These are phyloP conservation scores for Debaryomyces psychrophilus DNA, from an alignment of 1,139 yeast genomes.

Conservation along the genomic window DNA sequence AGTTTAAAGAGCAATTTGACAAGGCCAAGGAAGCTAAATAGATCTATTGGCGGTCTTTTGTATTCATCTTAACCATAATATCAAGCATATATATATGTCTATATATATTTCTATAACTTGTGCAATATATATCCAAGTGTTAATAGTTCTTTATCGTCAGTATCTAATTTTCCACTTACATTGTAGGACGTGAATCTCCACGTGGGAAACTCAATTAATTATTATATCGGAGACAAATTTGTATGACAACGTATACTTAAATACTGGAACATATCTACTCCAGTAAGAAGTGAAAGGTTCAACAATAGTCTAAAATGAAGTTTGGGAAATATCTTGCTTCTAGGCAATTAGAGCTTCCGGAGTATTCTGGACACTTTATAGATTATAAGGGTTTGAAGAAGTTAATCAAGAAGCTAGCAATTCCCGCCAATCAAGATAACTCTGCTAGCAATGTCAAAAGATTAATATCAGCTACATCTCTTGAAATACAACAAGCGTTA, in stretches of 20 bases:
- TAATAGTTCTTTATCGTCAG: neutral
- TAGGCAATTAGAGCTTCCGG: slow-evolving; percentile 92
- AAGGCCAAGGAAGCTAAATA: slow-evolving; percentile 59
- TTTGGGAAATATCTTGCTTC: slow-evolving; percentile 95
- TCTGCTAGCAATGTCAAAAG: slow-evolving; percentile 16
- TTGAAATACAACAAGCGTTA: slow-evolving; percentile 57
- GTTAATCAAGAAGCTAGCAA: slow-evolving; percentile 68
- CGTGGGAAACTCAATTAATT: slow-evolving; percentile 11
- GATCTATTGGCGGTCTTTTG: neutral
- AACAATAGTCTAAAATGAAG: slow-evolving; percentile 52
- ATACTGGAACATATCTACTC: neutral
- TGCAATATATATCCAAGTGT: slow-evolving; percentile 7
- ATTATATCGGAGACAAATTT: neutral
- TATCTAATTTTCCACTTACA: slow-evolving; percentile 1
- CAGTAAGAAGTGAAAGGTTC: neutral
- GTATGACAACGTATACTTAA: neutral
- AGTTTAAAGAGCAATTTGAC: slow-evolving; percentile 90
- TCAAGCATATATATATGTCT: neutral
- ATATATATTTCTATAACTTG: slow-evolving; percentile 2
- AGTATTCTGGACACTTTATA: slow-evolving; percentile 89
- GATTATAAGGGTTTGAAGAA: slow-evolving; percentile 92
- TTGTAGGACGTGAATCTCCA: slow-evolving; percentile 11
- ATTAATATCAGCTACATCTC: slow-evolving; percentile 24
- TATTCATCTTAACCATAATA: neutral
- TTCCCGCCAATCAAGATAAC: slow-evolving; percentile 26